Base-by-base conservation (phyloP, 2,329 filamentous ascomycete genomes). In the Aureobasidium sp. region DNA sequence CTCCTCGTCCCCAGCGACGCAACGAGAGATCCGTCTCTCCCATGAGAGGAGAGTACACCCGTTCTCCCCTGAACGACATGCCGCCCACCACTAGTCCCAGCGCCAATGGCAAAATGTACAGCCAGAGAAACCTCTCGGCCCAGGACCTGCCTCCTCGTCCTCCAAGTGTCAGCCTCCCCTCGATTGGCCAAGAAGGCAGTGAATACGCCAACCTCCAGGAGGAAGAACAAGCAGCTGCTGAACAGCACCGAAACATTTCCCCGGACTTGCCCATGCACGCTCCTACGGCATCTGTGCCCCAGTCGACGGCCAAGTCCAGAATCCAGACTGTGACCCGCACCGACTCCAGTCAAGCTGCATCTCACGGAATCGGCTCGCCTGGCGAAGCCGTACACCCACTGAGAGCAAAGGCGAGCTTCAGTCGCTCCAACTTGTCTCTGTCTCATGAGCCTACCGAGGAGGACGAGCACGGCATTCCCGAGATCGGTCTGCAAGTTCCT, bases 401-500 rank as follows among this genome's bases (percentile, higher is more conserved):
- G 64, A 85, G 84, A 73, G 85, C 87, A 66, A 85, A 85, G 66
- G 79, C 82, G 33, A 90, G 85, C 70, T 77, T 77, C 66, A 71
- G 66, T 58, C 73, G 71, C 22, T 79, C 80, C 22, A 78, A 77
- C n/a, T 74, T 77, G 3, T 78, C 73, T 37, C 76, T 79, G 22
- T 78, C 76, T 22, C 76, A 79, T 49, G 82, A 82, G 60, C 83
- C 83, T 8, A 75, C 75, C 44, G 88, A 88, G 19, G 89, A 93
- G 49, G 64, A 69, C 31, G 89, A 94, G 66, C 86, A 91, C 61
- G 93, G 92, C 24, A 96, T 97, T 68, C 92, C 92, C 2, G 90
- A 95, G 71, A 94, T 97, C 67, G 93, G 93, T 52, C 85, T 90
- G 70, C 88, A 92, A 70, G 93, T 99, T 42, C 94, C 94, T 54